Base-by-base conservation (phyloP, 106 monocot species). In the Dendrobium officinale region DNA sequence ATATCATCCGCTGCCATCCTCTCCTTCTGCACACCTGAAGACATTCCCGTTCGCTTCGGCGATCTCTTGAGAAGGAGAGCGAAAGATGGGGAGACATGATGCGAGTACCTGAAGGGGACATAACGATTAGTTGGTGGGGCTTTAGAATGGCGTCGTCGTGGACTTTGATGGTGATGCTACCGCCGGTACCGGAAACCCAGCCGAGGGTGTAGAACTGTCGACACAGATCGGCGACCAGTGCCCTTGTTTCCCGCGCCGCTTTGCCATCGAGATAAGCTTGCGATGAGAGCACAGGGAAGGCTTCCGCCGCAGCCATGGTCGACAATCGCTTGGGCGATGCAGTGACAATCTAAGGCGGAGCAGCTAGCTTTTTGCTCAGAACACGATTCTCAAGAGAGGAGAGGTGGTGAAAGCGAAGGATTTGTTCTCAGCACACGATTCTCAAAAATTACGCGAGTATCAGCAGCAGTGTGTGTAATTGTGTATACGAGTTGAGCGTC, bases 121-220 rank as follows among this genome's bases (percentile, higher is more conserved):
- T 98, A 83, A 98, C 92, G 84, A 98, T 91, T 80, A 98, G 85
- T 79, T 94, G 97, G 26, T 98, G 67, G 33, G 77, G 72, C 49
- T 84, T 90, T 16, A 91, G 85, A 54, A 98, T 75, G 75, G 90
- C 79, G 59, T 87, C 89, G 55, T 98, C 94, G 82, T 98, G 90
- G 77, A 88, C 94, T 85, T 92, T 98, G 78, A 98, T 81, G 82
- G 97, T 92, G 90, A 98, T 94, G 89, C 97, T 98, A 20, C 97
- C 94, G 67, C 97, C 96, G 72, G 97, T 98, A 83, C 97, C 97
- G 55, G 97, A 89, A 56, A 98, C 94, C 97, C 97, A 94, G 3
- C 97, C 92, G 59, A 88, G 90, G 20, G 77, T 82, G 87, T 98
- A 98, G 84, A 98, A 98, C 59, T 92, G 92, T 42, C 92, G 94